Percentiles rank a stretch among this genome's conserved stretches.
Conservation (phyloP, 1,284 basidiomycete genomes). For the Coniferiporia sulphurascens region DNA sequence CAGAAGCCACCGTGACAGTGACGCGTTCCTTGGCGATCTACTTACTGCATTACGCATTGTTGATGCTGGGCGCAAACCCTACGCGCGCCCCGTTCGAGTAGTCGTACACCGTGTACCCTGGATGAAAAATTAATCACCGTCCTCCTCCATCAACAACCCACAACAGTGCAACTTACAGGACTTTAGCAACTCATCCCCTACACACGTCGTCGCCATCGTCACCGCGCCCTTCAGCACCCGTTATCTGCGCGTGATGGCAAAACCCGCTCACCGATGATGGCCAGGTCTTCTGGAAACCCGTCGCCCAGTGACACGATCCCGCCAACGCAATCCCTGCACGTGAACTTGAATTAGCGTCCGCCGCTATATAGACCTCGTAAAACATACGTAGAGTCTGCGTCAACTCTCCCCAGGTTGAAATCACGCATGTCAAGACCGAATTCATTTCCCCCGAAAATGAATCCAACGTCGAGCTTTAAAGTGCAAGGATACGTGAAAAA, state of each 20-base stretch:
- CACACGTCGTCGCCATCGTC: slow-evolving; percentile 5
- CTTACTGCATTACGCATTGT: slow-evolving; percentile 30
- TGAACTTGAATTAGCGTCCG: slow-evolving; percentile 5
- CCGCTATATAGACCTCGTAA: not conserved
- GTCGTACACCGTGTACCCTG: slow-evolving; percentile 59
- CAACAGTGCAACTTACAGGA: slow-evolving; percentile 43
- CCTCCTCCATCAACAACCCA: slow-evolving; percentile 4
- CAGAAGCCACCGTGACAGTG: too few species aligned
- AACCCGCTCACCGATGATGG: slow-evolving; percentile 48
- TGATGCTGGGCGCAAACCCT: slow-evolving; percentile 56
- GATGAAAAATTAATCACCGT: slow-evolving; percentile 9
- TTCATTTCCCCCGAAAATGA: slow-evolving; percentile 49
- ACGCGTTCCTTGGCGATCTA: not conserved
- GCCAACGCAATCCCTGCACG: slow-evolving; percentile 53
- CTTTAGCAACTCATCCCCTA: slow-evolving; percentile 67
- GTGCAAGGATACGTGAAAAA: slow-evolving; percentile 51
- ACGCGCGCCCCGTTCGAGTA: slow-evolving; percentile 50
- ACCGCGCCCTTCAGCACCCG: not conserved
- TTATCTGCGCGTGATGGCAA: not conserved
- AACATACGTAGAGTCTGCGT: slow-evolving; percentile 28
- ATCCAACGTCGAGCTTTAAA: slow-evolving; percentile 30
- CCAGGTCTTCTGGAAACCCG: slow-evolving; percentile 45
- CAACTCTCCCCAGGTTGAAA: slow-evolving; percentile 59
- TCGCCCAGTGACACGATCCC: slow-evolving; percentile 55
- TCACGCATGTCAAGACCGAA: slow-evolving; percentile 53